Evolutionary conservation across 208 protist genomes (phyloP).

Genomic region (Acanthamoeba castellanii): DNA sequence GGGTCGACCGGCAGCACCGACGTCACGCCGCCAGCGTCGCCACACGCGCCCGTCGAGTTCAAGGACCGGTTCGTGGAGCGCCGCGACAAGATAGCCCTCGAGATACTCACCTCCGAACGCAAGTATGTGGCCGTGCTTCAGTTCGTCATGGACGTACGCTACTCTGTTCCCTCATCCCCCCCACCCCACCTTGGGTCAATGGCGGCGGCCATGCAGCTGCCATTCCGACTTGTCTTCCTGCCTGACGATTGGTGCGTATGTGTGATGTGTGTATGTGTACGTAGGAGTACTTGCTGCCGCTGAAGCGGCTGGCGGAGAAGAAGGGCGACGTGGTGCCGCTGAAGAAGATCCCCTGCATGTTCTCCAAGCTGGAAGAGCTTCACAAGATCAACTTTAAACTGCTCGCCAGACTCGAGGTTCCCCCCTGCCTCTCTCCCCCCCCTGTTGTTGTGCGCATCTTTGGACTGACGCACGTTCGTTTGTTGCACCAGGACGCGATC

Average conservation of each 20-base stretch:
- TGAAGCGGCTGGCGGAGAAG: neutral
- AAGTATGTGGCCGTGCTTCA: slow-evolving; percentile 12
- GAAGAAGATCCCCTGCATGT: slow-evolving; percentile 16
- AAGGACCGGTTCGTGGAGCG: slow-evolving; percentile 24
- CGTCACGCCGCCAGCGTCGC: neutral
- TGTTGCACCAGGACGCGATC: neutral
- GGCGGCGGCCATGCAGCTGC: too few species aligned
- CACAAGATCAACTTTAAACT: slow-evolving; percentile 23
- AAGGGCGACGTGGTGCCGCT: neutral
- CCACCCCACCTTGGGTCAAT: too few species aligned
- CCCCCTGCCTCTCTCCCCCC: neutral
- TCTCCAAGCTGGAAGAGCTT: slow-evolving; percentile 1
- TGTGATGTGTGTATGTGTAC: slow-evolving; percentile 3
- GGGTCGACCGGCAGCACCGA: neutral
- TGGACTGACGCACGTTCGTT: neutral
- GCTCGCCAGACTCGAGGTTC: slow-evolving; percentile 5
- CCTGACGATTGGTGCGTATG: neutral
- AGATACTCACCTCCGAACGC: slow-evolving; percentile 26
- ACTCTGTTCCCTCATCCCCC: too few species aligned
- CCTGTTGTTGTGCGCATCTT: neutral
- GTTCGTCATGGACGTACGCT: slow-evolving; percentile 36
- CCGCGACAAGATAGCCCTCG: slow-evolving; percentile 17
- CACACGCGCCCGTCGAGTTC: neutral
- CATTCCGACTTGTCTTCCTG: neutral
- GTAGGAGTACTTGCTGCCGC: neutral